These are phyloP conservation scores for Suhomyces chickasaworum DNA, from an alignment of 1,139 yeast species.

Conservation along the genomic window DNA sequence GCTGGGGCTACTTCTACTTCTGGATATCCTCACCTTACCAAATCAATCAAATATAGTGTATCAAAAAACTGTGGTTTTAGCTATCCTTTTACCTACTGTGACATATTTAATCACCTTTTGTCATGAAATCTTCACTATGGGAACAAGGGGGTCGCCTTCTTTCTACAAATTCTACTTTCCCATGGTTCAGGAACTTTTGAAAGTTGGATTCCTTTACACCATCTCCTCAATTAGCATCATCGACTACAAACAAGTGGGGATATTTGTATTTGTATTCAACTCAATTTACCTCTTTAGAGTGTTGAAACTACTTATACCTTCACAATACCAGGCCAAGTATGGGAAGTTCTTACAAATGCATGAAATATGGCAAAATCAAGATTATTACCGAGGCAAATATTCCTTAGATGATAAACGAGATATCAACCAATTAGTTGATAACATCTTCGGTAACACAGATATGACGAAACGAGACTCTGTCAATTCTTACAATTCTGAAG, in stretches of 20 bases:
- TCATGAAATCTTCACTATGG: conserved; percentile 18
- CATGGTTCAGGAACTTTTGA: conserved; percentile 16
- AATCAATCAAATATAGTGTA: conserved; percentile 9
- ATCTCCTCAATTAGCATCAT: conserved; percentile 9
- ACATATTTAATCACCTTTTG: conserved; percentile 15
- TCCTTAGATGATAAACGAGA: conserved; percentile 10
- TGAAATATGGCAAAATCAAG: conserved; percentile 21
- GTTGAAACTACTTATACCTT: conserved; percentile 9
- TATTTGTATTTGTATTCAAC: conserved; percentile 16
- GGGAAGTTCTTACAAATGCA: conserved; percentile 19
- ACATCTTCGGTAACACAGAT: conserved; percentile 15
- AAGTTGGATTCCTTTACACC: conserved; percentile 14
- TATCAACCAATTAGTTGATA: conserved; percentile 12
- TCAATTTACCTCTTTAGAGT: conserved; percentile 6
- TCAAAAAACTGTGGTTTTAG: conserved; percentile 17
- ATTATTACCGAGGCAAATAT: conserved; percentile 13
- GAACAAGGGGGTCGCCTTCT: conserved; percentile 1
- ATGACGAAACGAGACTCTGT: conserved; percentile 12
- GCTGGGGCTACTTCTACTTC: background rate
- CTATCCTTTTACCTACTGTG: conserved; percentile 14
- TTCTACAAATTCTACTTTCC: conserved; percentile 21
- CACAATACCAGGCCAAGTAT: conserved; percentile 15
- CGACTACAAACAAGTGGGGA: conserved; percentile 17
- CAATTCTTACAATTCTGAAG: conserved; percentile 16
- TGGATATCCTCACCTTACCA: conserved; percentile 1